Conservation (phyloP, 495 filamentous ascomycete genomes). For the Hypoxylon perforatum region DNA sequence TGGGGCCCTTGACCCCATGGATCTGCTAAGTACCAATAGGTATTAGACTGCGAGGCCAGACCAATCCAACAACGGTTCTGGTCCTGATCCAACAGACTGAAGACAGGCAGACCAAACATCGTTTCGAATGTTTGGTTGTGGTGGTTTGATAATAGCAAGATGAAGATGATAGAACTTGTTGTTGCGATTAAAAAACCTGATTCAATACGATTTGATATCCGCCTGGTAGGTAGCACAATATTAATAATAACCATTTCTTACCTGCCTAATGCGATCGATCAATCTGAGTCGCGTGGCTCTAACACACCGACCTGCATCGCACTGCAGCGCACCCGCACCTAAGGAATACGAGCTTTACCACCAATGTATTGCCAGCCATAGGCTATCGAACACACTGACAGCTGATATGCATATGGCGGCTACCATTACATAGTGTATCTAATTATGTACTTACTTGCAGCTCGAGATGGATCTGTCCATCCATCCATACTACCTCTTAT, state of each 20-base stretch:
- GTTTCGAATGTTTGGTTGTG: background rate
- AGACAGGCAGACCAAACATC: background rate
- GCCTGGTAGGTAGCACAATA: conserved; percentile 13
- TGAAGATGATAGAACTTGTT: conserved; percentile 1
- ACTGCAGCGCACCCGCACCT: conserved; percentile 11
- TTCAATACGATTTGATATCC: background rate
- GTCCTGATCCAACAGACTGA: background rate
- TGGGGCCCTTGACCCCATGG: conserved; percentile 32
- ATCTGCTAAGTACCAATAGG: no score
- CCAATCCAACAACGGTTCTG: background rate
- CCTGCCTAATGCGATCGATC: conserved; percentile 29
- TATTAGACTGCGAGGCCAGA: conserved; percentile 19
- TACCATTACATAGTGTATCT: background rate
- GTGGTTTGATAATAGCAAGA: conserved; percentile 1
- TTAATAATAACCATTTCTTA: conserved; percentile 10
- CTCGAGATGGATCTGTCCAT: background rate
- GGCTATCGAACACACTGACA: conserved; percentile 20
- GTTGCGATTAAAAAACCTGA: background rate
- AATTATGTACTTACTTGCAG: no score
- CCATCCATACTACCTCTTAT: conserved; percentile 14
- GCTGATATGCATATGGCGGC: conserved; percentile 29
- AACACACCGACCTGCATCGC: conserved; percentile 13
- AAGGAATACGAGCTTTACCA: conserved; percentile 37
- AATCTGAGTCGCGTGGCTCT: conserved; percentile 42
- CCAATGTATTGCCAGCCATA: conserved; percentile 17